Evolutionary conservation across 2,329 filamentous ascomycete species (phyloP), one percentile per base, ranked within the genome.

Genomic region (Graphilbum fragrans): DNA sequence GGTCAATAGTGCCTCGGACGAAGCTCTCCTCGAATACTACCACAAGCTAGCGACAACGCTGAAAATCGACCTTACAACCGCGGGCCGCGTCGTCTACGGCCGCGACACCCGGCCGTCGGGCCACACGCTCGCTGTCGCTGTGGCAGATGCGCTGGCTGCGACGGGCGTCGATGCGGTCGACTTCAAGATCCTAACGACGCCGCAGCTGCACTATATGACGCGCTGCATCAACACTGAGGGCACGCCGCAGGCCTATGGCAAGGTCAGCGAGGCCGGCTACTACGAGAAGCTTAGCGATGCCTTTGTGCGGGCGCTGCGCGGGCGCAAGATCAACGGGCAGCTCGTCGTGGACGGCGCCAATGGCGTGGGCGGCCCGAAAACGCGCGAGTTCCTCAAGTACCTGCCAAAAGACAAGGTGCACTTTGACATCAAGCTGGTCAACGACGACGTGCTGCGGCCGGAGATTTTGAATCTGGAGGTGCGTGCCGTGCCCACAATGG

Each of bases 191-290:
- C 70, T 95, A 55, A 96, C 92, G 12, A 98, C 92, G 4, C 92
- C 92, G n/a, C 92, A 96, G 65, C 74, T 98, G 44, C 92, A 98
- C 67, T 98, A 98, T 64, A 72, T 96, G 49, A 90, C 90, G 25
- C 85, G 92, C 49, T 94, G 88, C 61, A 76, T 87, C 64, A 98
- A 98, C 66, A 96, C 90, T 1, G 75, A 92, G 53, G 85, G 83
- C 46, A 93, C 86, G 2, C 80, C 83, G 42, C 80, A 87, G 52
- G 76, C 86, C 17, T 98, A 96, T 57, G 92, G 92, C 43, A 79
- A 86, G 56, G 76, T 86, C 41, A 94, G 83, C 47, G 90, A 96
- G 66, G 70, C 77, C 44, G 92, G 92, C 29, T 98, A 98, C 66
- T 96, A 96, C 62, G 76, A 92, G 64, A 98, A 98, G 69, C 74